Evolutionary conservation across 2,329 filamentous ascomycete genomes (phyloP).

Genomic region (Orbilia javanica): DNA sequence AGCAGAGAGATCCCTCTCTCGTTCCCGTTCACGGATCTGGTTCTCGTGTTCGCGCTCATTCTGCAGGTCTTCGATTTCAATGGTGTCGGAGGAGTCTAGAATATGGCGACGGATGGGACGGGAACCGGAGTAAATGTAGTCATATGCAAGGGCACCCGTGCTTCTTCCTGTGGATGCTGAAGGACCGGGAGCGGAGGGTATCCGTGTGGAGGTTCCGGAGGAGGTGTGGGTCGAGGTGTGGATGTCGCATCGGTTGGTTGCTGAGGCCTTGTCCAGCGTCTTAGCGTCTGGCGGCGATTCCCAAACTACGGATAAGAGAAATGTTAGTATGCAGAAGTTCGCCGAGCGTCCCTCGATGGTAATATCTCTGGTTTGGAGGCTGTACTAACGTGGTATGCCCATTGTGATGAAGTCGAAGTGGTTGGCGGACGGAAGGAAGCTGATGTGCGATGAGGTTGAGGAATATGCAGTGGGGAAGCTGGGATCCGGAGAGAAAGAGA

Average conservation of each 20-base stretch:
- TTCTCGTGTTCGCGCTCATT: slow-evolving; percentile 57
- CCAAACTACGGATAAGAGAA: slow-evolving; percentile 35
- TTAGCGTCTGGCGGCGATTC: slow-evolving; percentile 56
- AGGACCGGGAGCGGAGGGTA: slow-evolving; percentile 37
- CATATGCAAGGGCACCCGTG: slow-evolving; percentile 37
- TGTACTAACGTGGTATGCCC: slow-evolving; percentile 55
- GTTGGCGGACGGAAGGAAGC: neutral
- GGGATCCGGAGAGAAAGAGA: neutral
- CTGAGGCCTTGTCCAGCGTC: slow-evolving; percentile 55
- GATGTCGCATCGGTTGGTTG: slow-evolving; percentile 54
- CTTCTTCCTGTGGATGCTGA: slow-evolving; percentile 26
- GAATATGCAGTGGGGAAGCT: slow-evolving; percentile 29
- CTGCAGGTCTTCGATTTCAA: slow-evolving; percentile 57
- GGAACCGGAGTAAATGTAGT: slow-evolving; percentile 54
- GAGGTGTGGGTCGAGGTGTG: slow-evolving; percentile 46
- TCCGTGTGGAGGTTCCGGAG: slow-evolving; percentile 50
- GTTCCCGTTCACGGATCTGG: slow-evolving; percentile 55
- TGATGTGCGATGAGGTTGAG: slow-evolving; percentile 25
- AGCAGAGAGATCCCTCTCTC: slow-evolving; percentile 51
- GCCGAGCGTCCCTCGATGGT: neutral
- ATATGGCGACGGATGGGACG: slow-evolving; percentile 55
- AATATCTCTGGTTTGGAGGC: neutral
- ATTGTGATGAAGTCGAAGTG: slow-evolving; percentile 23
- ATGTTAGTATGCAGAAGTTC: slow-evolving; percentile 21
- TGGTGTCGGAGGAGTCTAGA: slow-evolving; percentile 51